Evolutionary conservation across 2,329 filamentous ascomycete genomes (phyloP).

Genomic region (Bertia moriformis): DNA sequence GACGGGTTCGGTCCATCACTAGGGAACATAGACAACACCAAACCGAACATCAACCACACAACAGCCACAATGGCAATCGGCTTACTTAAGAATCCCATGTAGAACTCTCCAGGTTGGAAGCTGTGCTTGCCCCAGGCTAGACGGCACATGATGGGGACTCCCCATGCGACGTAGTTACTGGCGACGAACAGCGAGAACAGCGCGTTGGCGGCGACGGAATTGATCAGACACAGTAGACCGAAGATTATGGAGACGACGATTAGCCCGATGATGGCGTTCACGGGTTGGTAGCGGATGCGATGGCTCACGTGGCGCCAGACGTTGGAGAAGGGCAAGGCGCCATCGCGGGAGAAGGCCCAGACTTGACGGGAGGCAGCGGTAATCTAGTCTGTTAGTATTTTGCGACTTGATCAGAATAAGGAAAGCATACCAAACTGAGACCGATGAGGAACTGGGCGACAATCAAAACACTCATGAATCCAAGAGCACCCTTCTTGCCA

Average conservation of each 20-base stretch:
- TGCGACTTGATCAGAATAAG: background rate
- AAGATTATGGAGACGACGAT: conserved; percentile 33
- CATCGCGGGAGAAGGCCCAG: conserved; percentile 50
- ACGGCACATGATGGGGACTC: conserved; percentile 39
- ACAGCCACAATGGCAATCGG: conserved; percentile 37
- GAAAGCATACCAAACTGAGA: conserved; percentile 23
- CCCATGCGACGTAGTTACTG: conserved; percentile 46
- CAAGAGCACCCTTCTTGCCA: conserved; percentile 41
- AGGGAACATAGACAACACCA: conserved; percentile 43
- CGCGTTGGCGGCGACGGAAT: conserved; percentile 37
- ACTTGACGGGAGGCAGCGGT: conserved; percentile 43
- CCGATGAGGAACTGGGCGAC: conserved; percentile 50
- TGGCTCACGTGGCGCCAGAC: conserved; percentile 36
- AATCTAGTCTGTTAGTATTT: conserved; percentile 15
- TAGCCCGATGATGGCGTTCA: conserved; percentile 38
- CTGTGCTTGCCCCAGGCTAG: conserved; percentile 40
- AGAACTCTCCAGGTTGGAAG: conserved; percentile 43
- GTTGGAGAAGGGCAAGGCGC: conserved; percentile 40
- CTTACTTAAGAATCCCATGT: conserved; percentile 31
- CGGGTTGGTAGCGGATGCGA: conserved; percentile 40
- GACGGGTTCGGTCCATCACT: conserved; percentile 32
- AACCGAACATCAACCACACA: conserved; percentile 37
- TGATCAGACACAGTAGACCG: conserved; percentile 42
- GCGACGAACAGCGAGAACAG: conserved; percentile 45
- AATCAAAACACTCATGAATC: conserved; percentile 41